A percentile compares a stretch with the other conserved stretches of the same genome.
Evolutionary conservation across 148 eudicot species (phyloP).

Genomic region (Camellia sinensis): DNA sequence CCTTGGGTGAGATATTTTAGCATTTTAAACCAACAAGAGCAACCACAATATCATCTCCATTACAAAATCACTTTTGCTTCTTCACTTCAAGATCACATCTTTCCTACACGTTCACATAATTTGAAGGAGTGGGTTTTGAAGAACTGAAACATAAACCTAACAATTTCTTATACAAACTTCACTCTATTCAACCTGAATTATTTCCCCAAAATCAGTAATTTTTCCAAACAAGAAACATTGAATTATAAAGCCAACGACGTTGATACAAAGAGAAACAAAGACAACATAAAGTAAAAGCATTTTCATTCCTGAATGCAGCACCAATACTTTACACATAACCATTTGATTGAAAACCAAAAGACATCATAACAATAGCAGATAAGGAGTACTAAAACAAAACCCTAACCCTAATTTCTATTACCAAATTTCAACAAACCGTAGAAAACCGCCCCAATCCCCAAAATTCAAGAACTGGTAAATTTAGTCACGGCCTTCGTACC

Average conservation of each 20-base stretch:
- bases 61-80: too few relatives aligned
- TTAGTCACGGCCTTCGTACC: constrained; percentile 52
- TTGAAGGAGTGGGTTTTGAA: too few relatives aligned
- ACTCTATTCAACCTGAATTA: too few relatives aligned
- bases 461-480: constrained; percentile 39
- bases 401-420: neutral
- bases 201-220: too few relatives aligned
- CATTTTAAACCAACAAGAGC: neutral
- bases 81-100: too few relatives aligned
- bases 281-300: neutral
- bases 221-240: too few relatives aligned
- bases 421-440: neutral
- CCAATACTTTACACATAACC: neutral
- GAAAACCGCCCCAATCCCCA: neutral
- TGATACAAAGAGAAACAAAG: neutral
- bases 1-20: neutral
- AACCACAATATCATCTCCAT: neutral
- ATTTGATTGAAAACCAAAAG: neutral
- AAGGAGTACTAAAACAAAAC: neutral
- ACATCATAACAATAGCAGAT: neutral
- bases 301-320: neutral
- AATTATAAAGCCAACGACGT: neutral
- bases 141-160: too few relatives aligned
- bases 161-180: too few relatives aligned
- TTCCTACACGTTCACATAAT: too few relatives aligned